These are phyloP conservation scores for Cerioporus squamosus DNA, from an alignment of 1,284 basidiomycete genomes.

Conservation along the genomic window DNA sequence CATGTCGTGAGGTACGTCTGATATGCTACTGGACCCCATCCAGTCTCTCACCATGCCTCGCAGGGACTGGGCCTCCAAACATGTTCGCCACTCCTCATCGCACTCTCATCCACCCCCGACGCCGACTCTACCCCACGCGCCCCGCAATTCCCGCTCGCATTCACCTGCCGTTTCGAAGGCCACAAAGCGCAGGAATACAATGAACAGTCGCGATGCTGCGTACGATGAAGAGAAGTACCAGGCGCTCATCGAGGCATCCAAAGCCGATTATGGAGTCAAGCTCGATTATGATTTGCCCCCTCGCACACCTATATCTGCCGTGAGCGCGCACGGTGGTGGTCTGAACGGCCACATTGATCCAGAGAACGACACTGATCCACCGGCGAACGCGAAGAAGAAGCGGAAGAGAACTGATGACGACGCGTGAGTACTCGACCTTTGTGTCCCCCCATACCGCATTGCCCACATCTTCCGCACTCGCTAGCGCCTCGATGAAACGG, in stretches of 20 bases:
- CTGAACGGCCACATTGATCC: conserved; percentile 36
- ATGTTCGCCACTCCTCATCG: conserved; percentile 66
- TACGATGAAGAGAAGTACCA: conserved; percentile 84
- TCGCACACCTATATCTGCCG: conserved; percentile 24
- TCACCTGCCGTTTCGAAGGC: conserved; percentile 69
- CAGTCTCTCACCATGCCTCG: conserved; percentile 12
- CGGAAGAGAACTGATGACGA: conserved; percentile 77
- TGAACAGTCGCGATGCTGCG: conserved; percentile 96
- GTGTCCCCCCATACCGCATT: conserved; percentile 13
- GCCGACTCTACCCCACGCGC: conserved; percentile 39
- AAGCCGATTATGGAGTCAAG: conserved; percentile 59
- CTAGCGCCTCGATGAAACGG: conserved; percentile 64
- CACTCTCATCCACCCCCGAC: conserved; percentile 44
- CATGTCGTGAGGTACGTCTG: conserved; percentile 74
- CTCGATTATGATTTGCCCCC: conserved; percentile 46
- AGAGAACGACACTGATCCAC: conserved; percentile 51
- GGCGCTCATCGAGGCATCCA: conserved; percentile 71
- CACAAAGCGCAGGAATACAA: conserved; percentile 91
- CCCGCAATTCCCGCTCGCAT: conserved; percentile 74
- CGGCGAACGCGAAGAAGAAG: conserved; percentile 60
- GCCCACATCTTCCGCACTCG: conserved; percentile 16
- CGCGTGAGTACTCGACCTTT: conserved; percentile 47
- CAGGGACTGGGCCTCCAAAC: conserved; percentile 63
- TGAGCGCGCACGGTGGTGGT: conserved; percentile 23
- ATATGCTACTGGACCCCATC: conserved; percentile 7